Conservation (phyloP, 2,329 filamentous ascomycete species). For the Chaetomium strumarium region DNA sequence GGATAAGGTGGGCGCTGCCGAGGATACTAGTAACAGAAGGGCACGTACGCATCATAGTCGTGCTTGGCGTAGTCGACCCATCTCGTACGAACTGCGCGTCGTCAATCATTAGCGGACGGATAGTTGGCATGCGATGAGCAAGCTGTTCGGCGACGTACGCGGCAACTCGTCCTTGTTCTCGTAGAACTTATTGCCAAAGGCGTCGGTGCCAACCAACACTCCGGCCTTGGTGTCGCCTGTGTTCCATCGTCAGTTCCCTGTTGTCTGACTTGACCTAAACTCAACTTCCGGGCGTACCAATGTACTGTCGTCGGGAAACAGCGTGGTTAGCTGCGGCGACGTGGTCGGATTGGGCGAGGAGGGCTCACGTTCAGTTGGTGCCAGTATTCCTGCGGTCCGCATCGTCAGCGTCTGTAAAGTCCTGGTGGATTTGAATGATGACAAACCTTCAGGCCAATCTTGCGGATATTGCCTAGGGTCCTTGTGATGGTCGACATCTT, state of each 20-base stretch:
- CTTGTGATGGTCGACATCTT: constrained; percentile 87
- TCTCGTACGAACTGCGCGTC: constrained; percentile 74
- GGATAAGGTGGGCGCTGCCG: neutral
- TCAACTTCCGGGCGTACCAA: constrained; percentile 38
- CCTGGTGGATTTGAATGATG: neutral
- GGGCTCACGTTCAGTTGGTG: constrained; percentile 84
- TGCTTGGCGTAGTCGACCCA: constrained; percentile 96
- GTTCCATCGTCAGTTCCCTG: constrained; percentile 9
- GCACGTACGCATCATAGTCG: constrained; percentile 67
- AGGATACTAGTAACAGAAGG: constrained; percentile 12
- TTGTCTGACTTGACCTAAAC: neutral
- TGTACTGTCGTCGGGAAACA: constrained; percentile 40
- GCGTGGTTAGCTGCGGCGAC: constrained; percentile 23
- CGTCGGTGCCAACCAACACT: constrained; percentile 74
- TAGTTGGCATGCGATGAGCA: neutral
- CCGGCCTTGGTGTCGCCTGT: constrained; percentile 95
- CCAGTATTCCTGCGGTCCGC: constrained; percentile 67
- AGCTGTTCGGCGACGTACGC: constrained; percentile 55
- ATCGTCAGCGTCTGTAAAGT: constrained; percentile 9
- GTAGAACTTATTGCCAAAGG: constrained; percentile 95
- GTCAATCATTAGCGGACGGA: neutral
- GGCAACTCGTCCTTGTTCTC: constrained; percentile 97
- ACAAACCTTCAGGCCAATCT: constrained; percentile 78
- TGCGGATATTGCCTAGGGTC: constrained; percentile 80
- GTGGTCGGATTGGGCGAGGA: constrained; percentile 16